A percentile compares a stretch with the other conserved stretches of the same genome.
phyloP scores from a whole-genome alignment of 192 early-diverging fungal species.

The Diversispora epigaea region DNA sequence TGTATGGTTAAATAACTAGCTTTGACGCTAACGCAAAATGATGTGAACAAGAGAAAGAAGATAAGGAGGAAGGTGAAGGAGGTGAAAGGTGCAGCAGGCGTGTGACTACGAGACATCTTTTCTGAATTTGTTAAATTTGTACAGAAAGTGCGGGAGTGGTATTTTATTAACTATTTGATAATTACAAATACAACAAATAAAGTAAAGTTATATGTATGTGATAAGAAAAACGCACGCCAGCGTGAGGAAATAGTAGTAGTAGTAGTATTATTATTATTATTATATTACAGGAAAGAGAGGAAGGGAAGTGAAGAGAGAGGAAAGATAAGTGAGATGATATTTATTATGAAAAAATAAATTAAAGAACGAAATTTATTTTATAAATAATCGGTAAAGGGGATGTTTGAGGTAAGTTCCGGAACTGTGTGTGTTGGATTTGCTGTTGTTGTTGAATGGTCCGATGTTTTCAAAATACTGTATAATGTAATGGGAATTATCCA shows the following conservation, averaged over 20 bases:
- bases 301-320: not conserved
- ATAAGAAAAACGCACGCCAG: slow-evolving; percentile 24
- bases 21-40: not conserved
- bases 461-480: too few species aligned
- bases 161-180: not conserved
- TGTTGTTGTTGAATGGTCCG: too few species aligned
- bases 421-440: too few species aligned
- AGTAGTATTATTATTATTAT: too few species aligned
- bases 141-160: not conserved
- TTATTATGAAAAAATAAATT: not conserved
- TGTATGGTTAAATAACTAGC: slow-evolving; percentile 6
- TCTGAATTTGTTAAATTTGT: not conserved
- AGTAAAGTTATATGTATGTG: not conserved
- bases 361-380: too few species aligned
- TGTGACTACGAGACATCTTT: too few species aligned
- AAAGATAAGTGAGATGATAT: not conserved
- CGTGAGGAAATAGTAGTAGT: slow-evolving; percentile 5
- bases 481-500: too few species aligned
- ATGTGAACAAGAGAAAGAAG: slow-evolving; percentile 8
- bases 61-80: too few species aligned
- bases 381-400: too few species aligned
- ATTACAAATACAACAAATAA: not conserved
- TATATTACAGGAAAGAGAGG: not conserved
- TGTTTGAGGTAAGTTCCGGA: too few species aligned
- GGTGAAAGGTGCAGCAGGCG: too few species aligned